Percentiles rank a stretch among this genome's conserved stretches.
Evolutionary conservation across 148 eudicot species (phyloP).

Genomic region (Nepenthes gracilis): DNA sequence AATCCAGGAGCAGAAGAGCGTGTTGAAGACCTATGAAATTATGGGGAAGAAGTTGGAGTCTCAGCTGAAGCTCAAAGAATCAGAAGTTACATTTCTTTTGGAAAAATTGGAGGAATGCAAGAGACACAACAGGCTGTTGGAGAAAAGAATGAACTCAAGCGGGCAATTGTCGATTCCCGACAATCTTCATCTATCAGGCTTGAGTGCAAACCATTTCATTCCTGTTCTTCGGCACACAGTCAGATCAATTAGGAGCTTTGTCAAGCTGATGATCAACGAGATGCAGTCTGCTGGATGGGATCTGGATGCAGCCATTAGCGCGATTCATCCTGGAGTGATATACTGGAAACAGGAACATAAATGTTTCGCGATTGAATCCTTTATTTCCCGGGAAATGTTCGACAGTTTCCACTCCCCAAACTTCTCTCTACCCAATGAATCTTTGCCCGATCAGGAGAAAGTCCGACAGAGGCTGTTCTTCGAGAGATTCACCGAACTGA

Average conservation of each 20-base stretch:
- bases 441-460: conserved; percentile 25
- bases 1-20: conserved; percentile 64
- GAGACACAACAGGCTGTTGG: conserved; percentile 30
- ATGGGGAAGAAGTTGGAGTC: conserved; percentile 57
- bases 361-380: conserved; percentile 44
- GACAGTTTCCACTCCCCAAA: conserved; percentile 36
- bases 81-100: conserved; percentile 57
- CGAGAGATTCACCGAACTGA: conserved; percentile 55
- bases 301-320: conserved; percentile 33
- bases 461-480: conserved; percentile 35
- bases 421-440: conserved; percentile 35
- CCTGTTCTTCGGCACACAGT: conserved; percentile 22
- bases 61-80: conserved; percentile 55
- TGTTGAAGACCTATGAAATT: conserved; percentile 53
- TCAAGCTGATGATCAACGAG: conserved; percentile 28
- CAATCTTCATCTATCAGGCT: conserved; percentile 26
- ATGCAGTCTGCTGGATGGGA: conserved; percentile 61
- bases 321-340: conserved; percentile 36
- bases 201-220: conserved; percentile 33
- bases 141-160: conserved; percentile 45
- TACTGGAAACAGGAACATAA: conserved; percentile 26
- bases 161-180: conserved; percentile 25
- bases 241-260: conserved; percentile 41
- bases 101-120: conserved; percentile 62
- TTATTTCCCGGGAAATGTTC: conserved; percentile 41